These are phyloP conservation scores for Giardia duodenalis DNA, from an alignment of 208 protist species.

Conservation along the genomic window DNA sequence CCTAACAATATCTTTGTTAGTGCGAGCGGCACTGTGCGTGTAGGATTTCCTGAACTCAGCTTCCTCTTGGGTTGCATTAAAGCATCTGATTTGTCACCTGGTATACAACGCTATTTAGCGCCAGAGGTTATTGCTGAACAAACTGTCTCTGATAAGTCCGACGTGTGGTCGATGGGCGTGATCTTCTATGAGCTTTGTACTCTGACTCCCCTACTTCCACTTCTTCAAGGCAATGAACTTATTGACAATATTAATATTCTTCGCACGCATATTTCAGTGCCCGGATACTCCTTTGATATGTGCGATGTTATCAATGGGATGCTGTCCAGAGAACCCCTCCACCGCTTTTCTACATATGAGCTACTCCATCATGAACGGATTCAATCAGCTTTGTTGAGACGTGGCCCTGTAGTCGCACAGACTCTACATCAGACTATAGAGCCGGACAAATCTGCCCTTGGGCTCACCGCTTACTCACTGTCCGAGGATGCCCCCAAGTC, in stretches of 20 bases:
- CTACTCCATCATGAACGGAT: background rate
- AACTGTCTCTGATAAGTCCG: background rate
- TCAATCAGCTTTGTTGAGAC: no score
- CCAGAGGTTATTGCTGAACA: background rate
- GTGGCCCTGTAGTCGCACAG: no score
- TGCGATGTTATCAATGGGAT: background rate
- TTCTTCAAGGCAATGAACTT: background rate
- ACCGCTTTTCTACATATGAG: background rate
- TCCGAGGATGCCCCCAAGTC: no score
- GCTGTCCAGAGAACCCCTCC: background rate
- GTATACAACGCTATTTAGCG: background rate
- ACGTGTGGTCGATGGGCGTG: background rate
- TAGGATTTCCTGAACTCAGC: background rate
- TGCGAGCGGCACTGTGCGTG: background rate
- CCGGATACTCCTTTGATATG: background rate
- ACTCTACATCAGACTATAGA: no score
- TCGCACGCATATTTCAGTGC: background rate
- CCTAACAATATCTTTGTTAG: background rate
- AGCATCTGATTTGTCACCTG: background rate
- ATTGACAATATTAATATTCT: background rate
- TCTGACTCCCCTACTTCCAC: background rate
- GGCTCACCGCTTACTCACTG: no score
- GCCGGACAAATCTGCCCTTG: no score
- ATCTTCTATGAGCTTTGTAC: slow-evolving; percentile 8
- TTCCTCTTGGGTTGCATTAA: background rate